Percentiles rank a stretch among this genome's conserved stretches.
Conservation (phyloP, 2,329 filamentous ascomycete species). For the Amylocarpus encephaloides region DNA sequence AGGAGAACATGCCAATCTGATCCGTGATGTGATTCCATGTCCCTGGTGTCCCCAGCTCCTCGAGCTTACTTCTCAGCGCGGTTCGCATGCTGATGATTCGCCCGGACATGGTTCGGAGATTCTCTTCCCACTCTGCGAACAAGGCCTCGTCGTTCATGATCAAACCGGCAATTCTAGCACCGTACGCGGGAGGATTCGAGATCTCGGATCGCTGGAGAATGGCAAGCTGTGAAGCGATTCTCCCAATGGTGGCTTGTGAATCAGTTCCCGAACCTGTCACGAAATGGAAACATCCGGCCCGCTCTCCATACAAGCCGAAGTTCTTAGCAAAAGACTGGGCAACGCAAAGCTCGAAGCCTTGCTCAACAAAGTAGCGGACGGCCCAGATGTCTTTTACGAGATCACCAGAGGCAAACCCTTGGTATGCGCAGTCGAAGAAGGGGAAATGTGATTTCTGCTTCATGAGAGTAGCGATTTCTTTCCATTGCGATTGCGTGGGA, state of each 20-base stretch:
- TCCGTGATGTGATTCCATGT: slow-evolving; percentile 96
- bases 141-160: slow-evolving; percentile 77
- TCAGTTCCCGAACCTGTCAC: slow-evolving; percentile 68
- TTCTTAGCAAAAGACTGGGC: slow-evolving; percentile 97
- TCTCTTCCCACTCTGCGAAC: slow-evolving; percentile 83
- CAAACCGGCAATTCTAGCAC: slow-evolving; percentile 77
- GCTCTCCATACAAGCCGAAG: slow-evolving; percentile 94
- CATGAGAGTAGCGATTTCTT: slow-evolving; percentile 74
- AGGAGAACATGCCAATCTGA: slow-evolving; percentile 99
- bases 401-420: slow-evolving; percentile 93
- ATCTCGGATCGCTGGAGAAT: slow-evolving; percentile 97
- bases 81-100: slow-evolving; percentile 90
- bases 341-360: slow-evolving; percentile 82
- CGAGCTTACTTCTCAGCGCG: slow-evolving; percentile 70
- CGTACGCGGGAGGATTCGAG: slow-evolving; percentile 92
- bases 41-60: slow-evolving; percentile 78
- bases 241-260: slow-evolving; percentile 49
- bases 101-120: slow-evolving; percentile 88
- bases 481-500: slow-evolving; percentile 91
- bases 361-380: slow-evolving; percentile 88
- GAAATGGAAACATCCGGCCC: slow-evolving; percentile 93
- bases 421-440: slow-evolving; percentile 98
- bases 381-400: slow-evolving; percentile 80
- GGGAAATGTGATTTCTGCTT: slow-evolving; percentile 79
- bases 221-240: slow-evolving; percentile 82